Evolutionary conservation across 306 rosid species (phyloP), one percentile per base, ranked within the genome.

Genomic region (Pachyrhizus erosus): DNA sequence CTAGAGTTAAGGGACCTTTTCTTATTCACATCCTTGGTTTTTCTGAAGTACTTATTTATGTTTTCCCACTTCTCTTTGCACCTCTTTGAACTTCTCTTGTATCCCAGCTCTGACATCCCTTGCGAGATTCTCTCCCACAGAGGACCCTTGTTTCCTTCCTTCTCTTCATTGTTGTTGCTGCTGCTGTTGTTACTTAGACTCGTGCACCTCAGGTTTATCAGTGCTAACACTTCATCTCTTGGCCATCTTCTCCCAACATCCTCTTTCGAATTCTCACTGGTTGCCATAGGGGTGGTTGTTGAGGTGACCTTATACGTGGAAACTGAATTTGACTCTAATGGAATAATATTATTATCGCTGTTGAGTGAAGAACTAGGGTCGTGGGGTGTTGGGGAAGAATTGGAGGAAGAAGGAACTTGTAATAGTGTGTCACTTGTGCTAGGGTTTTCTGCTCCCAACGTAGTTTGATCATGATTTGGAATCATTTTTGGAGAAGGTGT

Each of bases 21-120:
- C 88, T 88, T 94, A 61, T 85, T 85, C 13, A 70, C 84, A 74
- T 92, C 88, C 69, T 90, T 94, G 2, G 98, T 94, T 78, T 94
- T 94, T 39, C 97, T 92, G 52, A 91, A 92, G 86, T 94, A 94
- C 84, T 94, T 94, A 74, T 92, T 94, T 49, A 94, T 92, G 84
- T 94, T 94, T 84, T 94, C 98, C 98, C 97, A 94, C 48, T 94
- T 94, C 74, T 94, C 98, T 51, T 94, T 94, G 79, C 98, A 94
- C 67, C 97, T 90, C 88, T 94, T 94, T 17, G 97, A 89, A 55
- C 94, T 92, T 48, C 98, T 92, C 76, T 85, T 87, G 80, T 90
- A 94, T 10, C 98, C 98, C 86, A 90, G 9, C 39, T 86, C 94
- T 40, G 71, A 57, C 97, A 94, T 94, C 51, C 97, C 97, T 89